phyloP scores from a whole-genome alignment of 805 yeast species.

The Wickerhamomyces hampshirensis region DNA sequence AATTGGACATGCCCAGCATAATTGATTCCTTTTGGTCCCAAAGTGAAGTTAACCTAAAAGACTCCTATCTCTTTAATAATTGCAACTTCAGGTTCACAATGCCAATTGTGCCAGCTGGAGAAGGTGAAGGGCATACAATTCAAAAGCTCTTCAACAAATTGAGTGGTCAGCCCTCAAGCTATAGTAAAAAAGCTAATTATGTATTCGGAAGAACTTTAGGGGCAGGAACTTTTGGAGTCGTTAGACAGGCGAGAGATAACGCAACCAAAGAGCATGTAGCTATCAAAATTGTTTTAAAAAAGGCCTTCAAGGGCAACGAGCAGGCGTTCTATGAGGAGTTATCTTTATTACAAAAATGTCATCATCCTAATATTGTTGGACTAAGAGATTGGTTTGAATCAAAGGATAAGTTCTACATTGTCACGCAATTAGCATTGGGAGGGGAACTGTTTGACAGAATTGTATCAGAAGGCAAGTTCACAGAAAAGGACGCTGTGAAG shows the following conservation, averaged over 20 bases:
- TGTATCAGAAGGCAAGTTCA: constrained; percentile 72
- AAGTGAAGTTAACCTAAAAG: no score
- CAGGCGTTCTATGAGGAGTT: constrained; percentile 77
- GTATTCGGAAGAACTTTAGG: constrained; percentile 83
- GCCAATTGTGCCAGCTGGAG: constrained; percentile 10
- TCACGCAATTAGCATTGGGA: constrained; percentile 92
- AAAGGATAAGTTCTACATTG: constrained; percentile 86
- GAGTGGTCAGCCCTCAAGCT: constrained; percentile 69
- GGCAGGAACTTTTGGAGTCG: constrained; percentile 94
- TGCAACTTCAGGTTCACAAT: no score
- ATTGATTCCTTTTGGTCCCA: no score
- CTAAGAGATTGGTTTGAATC: constrained; percentile 92
- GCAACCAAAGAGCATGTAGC: constrained; percentile 71
- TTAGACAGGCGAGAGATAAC: constrained; percentile 61
- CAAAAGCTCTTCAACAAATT: constrained; percentile 45
- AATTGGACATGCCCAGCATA: no score
- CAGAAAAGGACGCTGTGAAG: constrained; percentile 81
- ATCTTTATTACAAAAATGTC: constrained; percentile 55
- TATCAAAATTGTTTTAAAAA: constrained; percentile 81
- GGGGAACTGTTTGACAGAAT: constrained; percentile 93
- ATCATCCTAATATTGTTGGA: constrained; percentile 85
- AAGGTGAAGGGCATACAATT: constrained; percentile 29
- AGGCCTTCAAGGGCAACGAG: constrained; percentile 76
- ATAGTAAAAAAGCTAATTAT: constrained; percentile 61
- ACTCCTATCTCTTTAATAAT: no score